phyloP scores from a whole-genome alignment of 2,329 filamentous ascomycete species.

The Diaporthe longicolla region DNA sequence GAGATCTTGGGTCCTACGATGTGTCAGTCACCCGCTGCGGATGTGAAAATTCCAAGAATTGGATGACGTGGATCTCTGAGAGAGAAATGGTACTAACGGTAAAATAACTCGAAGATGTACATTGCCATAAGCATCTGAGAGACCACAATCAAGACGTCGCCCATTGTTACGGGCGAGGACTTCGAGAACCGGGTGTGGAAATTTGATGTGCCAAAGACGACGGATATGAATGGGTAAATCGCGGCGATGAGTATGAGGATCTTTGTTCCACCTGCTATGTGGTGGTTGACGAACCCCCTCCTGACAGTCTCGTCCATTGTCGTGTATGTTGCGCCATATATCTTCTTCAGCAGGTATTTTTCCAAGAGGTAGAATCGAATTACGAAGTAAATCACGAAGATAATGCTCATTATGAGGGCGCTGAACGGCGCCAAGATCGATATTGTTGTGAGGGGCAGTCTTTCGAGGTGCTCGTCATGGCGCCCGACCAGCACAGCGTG shows the following conservation, averaged over 20 bases:
- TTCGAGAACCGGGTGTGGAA: conserved; percentile 20
- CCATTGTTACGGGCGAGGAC: conserved; percentile 22
- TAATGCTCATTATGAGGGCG: conserved; percentile 30
- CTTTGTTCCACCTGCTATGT: conserved; percentile 35
- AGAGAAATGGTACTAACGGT: not conserved
- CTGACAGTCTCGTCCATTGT: conserved; percentile 18
- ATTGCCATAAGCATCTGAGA: conserved; percentile 33
- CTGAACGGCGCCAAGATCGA: conserved; percentile 26
- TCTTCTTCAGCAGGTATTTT: conserved; percentile 3
- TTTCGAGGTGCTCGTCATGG: conserved; percentile 28
- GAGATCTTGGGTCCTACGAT: conserved; percentile 21
- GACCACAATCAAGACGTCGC: conserved; percentile 33
- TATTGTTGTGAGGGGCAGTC: conserved; percentile 22
- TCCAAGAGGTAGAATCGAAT: conserved; percentile 28
- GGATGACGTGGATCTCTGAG: too few relatives aligned
- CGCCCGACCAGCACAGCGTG: not conserved
- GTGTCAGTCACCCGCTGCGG: too few relatives aligned
- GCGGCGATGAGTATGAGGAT: conserved; percentile 28
- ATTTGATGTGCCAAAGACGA: conserved; percentile 29
- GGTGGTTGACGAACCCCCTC: conserved; percentile 33
- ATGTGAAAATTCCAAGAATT: too few relatives aligned
- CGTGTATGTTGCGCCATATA: conserved; percentile 33
- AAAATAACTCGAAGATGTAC: conserved; percentile 36
- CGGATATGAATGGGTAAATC: conserved; percentile 28
- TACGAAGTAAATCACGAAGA: conserved; percentile 21